Conservation (phyloP, 441 rosid species). For the Isatis lusitanica region DNA sequence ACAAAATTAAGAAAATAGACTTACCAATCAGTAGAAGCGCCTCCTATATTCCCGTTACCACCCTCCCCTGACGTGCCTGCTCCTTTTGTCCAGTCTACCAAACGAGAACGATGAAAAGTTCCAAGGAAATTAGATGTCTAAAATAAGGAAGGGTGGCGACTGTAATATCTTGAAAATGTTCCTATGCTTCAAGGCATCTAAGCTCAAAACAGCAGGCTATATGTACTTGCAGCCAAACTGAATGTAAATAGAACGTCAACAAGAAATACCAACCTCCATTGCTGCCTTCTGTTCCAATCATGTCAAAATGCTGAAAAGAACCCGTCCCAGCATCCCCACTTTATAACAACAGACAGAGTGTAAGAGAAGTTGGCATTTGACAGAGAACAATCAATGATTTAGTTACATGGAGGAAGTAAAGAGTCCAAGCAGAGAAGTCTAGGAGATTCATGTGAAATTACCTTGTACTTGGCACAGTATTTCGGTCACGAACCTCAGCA, state of each 20-base stretch:
- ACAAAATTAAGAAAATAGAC: neutral
- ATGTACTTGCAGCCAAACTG: neutral
- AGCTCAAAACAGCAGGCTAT: neutral
- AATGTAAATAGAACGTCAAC: neutral
- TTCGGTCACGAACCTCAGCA: constrained; percentile 79
- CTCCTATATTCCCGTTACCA: constrained; percentile 64
- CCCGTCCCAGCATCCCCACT: constrained; percentile 67
- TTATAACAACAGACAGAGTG: constrained; percentile 28
- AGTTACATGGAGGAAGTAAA: constrained; percentile 9
- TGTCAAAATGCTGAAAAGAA: constrained; percentile 67
- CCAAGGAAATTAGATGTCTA: constrained; percentile 15
- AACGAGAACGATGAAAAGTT: constrained; percentile 19
- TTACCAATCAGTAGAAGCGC: constrained; percentile 57
- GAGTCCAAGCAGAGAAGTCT: neutral
- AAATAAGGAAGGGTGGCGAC: neutral
- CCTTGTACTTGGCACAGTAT: constrained; percentile 51
- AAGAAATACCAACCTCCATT: constrained; percentile 59
- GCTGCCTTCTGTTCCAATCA: constrained; percentile 63
- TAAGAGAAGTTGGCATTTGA: constrained; percentile 33
- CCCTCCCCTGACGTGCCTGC: constrained; percentile 64
- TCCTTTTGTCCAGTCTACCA: constrained; percentile 59
- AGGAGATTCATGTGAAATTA: constrained; percentile 26
- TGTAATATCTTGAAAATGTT: neutral
- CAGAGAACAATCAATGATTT: constrained; percentile 7
- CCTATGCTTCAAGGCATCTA: constrained; percentile 7